Percentiles rank a stretch among this genome's conserved stretches.
These are phyloP conservation scores for Hapsidospora chrysogenum DNA, from an alignment of 495 filamentous ascomycete genomes.

Conservation along the genomic window DNA sequence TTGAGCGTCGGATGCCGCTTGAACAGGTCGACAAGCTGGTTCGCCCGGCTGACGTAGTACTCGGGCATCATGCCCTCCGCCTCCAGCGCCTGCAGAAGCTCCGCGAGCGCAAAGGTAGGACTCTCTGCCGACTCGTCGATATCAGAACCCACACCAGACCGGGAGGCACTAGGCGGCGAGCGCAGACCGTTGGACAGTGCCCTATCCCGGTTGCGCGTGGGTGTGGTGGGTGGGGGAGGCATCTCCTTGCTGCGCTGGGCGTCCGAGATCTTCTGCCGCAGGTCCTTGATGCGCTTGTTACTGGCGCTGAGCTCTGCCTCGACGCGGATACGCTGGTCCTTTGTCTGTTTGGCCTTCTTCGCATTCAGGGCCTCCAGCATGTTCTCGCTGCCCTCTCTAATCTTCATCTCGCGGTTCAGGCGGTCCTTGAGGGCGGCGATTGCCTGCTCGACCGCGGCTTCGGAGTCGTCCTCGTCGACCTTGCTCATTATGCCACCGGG, in stretches of 20 bases:
- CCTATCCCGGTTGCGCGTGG: conserved; percentile 49
- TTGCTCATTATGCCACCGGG: conserved; percentile 25
- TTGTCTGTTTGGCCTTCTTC: conserved; percentile 93
- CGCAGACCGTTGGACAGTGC: conserved; percentile 49
- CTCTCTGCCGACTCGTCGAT: conserved; percentile 63
- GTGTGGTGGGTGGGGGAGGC: conserved; percentile 56
- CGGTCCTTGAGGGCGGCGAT: conserved; percentile 59
- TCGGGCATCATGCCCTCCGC: conserved; percentile 73
- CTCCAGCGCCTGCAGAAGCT: conserved; percentile 77
- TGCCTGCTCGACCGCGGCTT: conserved; percentile 48
- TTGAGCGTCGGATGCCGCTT: conserved; percentile 85
- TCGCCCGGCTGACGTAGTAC: conserved; percentile 86
- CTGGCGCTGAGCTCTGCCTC: conserved; percentile 83
- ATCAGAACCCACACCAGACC: conserved; percentile 35
- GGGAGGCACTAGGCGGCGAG: conserved; percentile 44
- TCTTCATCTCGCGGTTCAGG: conserved; percentile 89
- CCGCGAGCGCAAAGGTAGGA: conserved; percentile 75
- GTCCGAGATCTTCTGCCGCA: conserved; percentile 65
- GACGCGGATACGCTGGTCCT: conserved; percentile 72
- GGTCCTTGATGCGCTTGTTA: conserved; percentile 74
- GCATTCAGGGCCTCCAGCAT: conserved; percentile 81
- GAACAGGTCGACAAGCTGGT: conserved; percentile 81
- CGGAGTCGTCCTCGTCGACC: conserved; percentile 47
- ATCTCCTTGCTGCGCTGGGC: conserved; percentile 38
- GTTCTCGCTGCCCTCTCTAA: conserved; percentile 94